Evolutionary conservation across 176 grass and related monocot species (phyloP).

Genomic region (Tillandsia leiboldiana): DNA sequence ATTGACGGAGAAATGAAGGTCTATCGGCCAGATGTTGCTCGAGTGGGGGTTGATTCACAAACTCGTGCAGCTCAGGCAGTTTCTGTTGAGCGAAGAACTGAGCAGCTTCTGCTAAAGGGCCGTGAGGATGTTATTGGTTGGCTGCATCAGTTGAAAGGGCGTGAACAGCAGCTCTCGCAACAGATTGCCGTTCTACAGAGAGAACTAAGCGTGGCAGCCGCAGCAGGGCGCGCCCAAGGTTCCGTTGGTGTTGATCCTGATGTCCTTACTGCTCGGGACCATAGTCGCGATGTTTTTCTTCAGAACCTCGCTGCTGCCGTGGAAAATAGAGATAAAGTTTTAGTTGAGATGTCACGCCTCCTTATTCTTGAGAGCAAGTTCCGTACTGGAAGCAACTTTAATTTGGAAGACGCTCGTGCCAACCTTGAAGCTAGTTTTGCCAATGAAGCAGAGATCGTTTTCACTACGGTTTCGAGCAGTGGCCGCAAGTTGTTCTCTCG

Average conservation of each 20-base stretch:
- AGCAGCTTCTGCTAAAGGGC: constrained; percentile 82
- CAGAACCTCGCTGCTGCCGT: constrained; percentile 87
- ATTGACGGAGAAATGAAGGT: constrained; percentile 99
- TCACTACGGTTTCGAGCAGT: constrained; percentile 96
- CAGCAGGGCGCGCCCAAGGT: constrained; percentile 75
- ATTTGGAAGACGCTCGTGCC: constrained; percentile 88
- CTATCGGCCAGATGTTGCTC: constrained; percentile 95
- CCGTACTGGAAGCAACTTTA: constrained; percentile 71
- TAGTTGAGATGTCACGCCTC: constrained; percentile 93
- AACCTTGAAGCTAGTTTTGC: constrained; percentile 95
- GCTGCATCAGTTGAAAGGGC: constrained; percentile 83
- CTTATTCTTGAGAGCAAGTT: constrained; percentile 82
- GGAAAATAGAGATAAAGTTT: constrained; percentile 87
- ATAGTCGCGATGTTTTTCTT: constrained; percentile 63
- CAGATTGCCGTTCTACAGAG: constrained; percentile 67
- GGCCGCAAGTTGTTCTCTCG: constrained; percentile 95
- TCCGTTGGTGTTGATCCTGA: constrained; percentile 99
- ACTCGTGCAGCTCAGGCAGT: constrained; percentile 96
- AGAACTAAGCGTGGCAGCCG: constrained; percentile 65
- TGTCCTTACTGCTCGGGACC: constrained; percentile 70
- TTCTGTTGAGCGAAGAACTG: constrained; percentile 96
- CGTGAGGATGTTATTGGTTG: constrained; percentile 83
- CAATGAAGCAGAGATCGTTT: constrained; percentile 99
- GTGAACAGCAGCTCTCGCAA: constrained; percentile 65
- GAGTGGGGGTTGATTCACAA: constrained; percentile 96